These are phyloP conservation scores for Penicillium glabrum DNA, from an alignment of 2,329 filamentous ascomycete genomes.

Conservation along the genomic window DNA sequence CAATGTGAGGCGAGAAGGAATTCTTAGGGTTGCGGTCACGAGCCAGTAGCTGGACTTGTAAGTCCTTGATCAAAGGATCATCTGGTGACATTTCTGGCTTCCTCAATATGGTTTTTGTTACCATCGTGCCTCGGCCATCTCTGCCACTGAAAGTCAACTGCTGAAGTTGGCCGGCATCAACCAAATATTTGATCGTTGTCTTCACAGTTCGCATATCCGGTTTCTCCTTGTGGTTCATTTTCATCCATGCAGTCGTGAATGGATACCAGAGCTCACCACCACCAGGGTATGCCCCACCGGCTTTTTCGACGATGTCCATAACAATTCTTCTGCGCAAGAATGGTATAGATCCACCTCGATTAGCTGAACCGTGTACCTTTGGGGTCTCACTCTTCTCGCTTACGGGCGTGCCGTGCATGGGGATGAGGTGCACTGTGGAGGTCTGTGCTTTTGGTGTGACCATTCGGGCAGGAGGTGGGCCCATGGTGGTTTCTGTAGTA, in stretches of 20 bases:
- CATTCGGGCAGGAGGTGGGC: not conserved
- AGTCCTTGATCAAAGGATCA: slow-evolving; percentile 46
- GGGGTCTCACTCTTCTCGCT: not conserved
- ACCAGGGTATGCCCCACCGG: slow-evolving; percentile 57
- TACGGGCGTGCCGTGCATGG: not conserved
- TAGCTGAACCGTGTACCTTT: not conserved
- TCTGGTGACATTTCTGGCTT: slow-evolving; percentile 47
- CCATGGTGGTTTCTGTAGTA: not conserved
- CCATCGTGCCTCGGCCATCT: slow-evolving; percentile 47
- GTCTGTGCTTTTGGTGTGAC: not conserved
- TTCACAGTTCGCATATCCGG: slow-evolving; percentile 57
- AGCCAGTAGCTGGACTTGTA: slow-evolving; percentile 53
- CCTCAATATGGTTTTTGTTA: slow-evolving; percentile 53
- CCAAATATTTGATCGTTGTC: slow-evolving; percentile 50
- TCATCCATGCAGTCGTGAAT: slow-evolving; percentile 55
- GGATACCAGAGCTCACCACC: slow-evolving; percentile 57
- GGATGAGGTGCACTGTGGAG: not conserved
- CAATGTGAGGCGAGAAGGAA: slow-evolving; percentile 47
- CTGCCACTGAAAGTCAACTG: slow-evolving; percentile 54
- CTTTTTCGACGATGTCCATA: slow-evolving; percentile 54
- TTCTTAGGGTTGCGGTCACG: slow-evolving; percentile 36
- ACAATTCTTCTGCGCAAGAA: slow-evolving; percentile 52
- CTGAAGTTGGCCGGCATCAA: slow-evolving; percentile 52
- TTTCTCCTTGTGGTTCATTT: slow-evolving; percentile 41
- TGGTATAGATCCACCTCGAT: slow-evolving; percentile 43